Evolutionary conservation across 1,284 basidiomycete species (phyloP), one percentile per base, ranked within the genome.

Genomic region (Chalciporus sp.): DNA sequence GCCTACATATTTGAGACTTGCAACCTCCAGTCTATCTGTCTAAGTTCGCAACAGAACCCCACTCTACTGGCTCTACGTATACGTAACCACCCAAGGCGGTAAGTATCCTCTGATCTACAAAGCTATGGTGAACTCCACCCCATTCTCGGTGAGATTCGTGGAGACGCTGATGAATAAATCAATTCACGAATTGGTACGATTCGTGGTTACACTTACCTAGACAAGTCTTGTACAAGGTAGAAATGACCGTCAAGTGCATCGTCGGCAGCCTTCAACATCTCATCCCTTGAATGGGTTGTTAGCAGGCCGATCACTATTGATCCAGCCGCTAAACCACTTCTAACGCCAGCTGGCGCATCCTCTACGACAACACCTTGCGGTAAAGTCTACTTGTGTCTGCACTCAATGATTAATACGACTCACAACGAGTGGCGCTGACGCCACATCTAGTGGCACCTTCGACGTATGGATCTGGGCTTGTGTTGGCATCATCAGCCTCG

Each of bases 381-480:
- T 57, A 43, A 59, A 42, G 56, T 57, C 29, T 49, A 47, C 42
- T 35, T 40, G 51, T 44, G 51, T 46, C 45, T 41, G 35, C 29
- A 14, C 16, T 42, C 48, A 28, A 8, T 52, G 26, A 39, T 17
- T 26, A 19, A 42, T 20, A 49, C 27, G 11, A 67, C 78, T 57
- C 50, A 83, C 88, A 92, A 37, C 80, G 80, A 49, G 76, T 70
- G 26, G 85, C 82, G 35, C 81, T 76, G 11, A 85, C 81, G 1
- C 82, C 78, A 64, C 82, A 84, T 55, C 75, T 76, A 63, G 83
- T 71, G 20, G 90, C 89, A 12, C 88, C 90, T 29, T 86, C 76
- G 49, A 91, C 73, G 74, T 94, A 96, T 7, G 94, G 94, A 65
- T 94, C 93, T 8, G 94, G 92, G 72, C 90, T 79, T 70, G 39